phyloP scores from a whole-genome alignment of 495 filamentous ascomycete species.

The Penicillium antarcticum region DNA sequence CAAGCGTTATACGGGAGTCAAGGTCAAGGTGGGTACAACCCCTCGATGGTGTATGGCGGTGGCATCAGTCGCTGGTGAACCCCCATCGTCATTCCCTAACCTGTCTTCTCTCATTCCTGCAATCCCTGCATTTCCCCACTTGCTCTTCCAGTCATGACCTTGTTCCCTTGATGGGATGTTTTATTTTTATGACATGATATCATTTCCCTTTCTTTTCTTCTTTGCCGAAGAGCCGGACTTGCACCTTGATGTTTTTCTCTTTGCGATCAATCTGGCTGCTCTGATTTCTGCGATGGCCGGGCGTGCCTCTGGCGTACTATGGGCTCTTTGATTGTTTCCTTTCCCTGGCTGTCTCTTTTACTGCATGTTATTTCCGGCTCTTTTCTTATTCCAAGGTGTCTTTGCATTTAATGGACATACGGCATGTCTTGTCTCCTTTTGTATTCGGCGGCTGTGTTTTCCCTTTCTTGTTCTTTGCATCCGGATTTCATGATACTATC shows the following conservation, averaged over 20 bases:
- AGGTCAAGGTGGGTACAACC: slow-evolving; percentile 98
- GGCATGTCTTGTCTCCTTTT: slow-evolving; percentile 27
- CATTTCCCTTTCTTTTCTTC: slow-evolving; percentile 25
- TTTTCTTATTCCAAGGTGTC: slow-evolving; percentile 26
- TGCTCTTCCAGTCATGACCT: slow-evolving; percentile 13
- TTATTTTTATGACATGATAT: slow-evolving; percentile 37
- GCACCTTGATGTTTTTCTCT: slow-evolving; percentile 28
- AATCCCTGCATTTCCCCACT: slow-evolving; percentile 15
- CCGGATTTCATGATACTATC: slow-evolving; percentile 32
- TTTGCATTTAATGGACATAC: slow-evolving; percentile 33
- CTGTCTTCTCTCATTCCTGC: slow-evolving; percentile 7
- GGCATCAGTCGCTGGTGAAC: slow-evolving; percentile 72
- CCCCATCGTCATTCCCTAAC: slow-evolving; percentile 12
- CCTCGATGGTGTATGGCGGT: slow-evolving; percentile 78
- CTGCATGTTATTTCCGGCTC: slow-evolving; percentile 23
- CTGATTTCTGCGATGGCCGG: slow-evolving; percentile 29
- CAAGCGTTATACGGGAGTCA: slow-evolving; percentile 88
- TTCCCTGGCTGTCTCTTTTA: slow-evolving; percentile 3
- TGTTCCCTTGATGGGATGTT: slow-evolving; percentile 15
- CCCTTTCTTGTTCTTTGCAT: slow-evolving; percentile 30
- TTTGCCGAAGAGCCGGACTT: slow-evolving; percentile 20
- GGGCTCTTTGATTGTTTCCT: slow-evolving; percentile 4
- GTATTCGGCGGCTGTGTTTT: slow-evolving; percentile 32
- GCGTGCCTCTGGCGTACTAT: slow-evolving; percentile 39
- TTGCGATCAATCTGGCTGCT: slow-evolving; percentile 29